Base-by-base conservation (phyloP, 1,139 yeast species). In the Lodderomyces metapsilosis region DNA sequence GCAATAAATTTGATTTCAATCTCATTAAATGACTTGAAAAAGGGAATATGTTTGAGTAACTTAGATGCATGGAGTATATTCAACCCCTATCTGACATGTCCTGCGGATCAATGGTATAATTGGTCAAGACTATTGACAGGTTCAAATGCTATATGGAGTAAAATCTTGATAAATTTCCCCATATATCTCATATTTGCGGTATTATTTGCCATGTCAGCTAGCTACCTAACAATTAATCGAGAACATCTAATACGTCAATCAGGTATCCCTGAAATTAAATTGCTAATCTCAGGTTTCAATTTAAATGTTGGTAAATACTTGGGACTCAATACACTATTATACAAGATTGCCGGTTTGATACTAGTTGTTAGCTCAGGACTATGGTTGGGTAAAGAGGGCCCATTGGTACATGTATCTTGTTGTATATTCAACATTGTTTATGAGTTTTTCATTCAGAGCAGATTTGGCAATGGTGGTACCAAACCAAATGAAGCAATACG, bases 381-480 rank as follows among this genome's bases (percentile, higher is more conserved):
- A 2, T 88, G 96, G 86, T 74, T 88, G 5, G 97, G 98, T 9
- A 86, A 85, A 56, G 98, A 91, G 55, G 98, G 97, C 1, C 98
- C 98, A 0, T 68, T 92, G 43, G 95, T 88, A 23, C 97, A 89
- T 61, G 80, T 89, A 7, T 80, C 95, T 0, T 82, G 91, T 47
- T 84, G 94, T 50, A 74, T 72, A 15, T 53, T 68, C 36, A 69
- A 69, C 44, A 49, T 66, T 8, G 39, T 64, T 12, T 70, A 64
- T 51, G 53, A 54, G 6, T 31, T 30, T 15, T 16, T 37, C 18
- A 33, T 35, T 9, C 78, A 79, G 9, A 67, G 65, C 1, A 41
- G 44, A 2, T 54, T 63, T 30, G 36, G 37, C 22, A 20, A 5
- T 20, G 22, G 22, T 20, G 22, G 22, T 5, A 23, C 10, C 5